Conservation (phyloP, 306 rosid genomes). For the Inga laurina region DNA sequence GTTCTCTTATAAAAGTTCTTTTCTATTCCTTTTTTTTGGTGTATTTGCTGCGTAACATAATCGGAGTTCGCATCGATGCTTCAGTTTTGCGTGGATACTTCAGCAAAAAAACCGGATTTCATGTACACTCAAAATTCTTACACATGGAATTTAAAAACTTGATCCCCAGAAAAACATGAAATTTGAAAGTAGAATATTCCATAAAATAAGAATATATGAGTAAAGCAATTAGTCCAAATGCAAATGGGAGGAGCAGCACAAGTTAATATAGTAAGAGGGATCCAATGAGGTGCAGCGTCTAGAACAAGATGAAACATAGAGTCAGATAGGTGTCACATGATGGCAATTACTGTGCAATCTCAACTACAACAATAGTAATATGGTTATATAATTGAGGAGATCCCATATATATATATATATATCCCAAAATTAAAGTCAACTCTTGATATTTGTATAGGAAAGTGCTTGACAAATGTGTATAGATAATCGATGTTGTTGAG, state of each 20-base stretch:
- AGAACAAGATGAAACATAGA: not conserved
- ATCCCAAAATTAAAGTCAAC: constrained; percentile 40
- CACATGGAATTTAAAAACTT: too few relatives aligned
- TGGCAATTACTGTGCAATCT: constrained; percentile 47
- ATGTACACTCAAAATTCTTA: too few relatives aligned
- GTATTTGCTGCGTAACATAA: too few relatives aligned
- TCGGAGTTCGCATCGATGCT: too few relatives aligned
- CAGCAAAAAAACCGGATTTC: too few relatives aligned
- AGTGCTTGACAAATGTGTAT: not conserved
- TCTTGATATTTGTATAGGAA: constrained; percentile 28
- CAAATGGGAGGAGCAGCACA: constrained; percentile 20
- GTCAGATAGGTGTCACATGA: constrained; percentile 35
- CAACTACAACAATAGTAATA: not conserved
- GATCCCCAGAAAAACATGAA: not conserved
- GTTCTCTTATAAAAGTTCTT: too few relatives aligned
- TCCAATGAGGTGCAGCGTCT: constrained; percentile 33
- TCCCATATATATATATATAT: not conserved
- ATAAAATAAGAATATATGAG: not conserved
- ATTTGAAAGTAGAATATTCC: not conserved
- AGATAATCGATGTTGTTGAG: not conserved
- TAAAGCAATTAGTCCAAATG: not conserved
- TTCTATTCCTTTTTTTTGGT: too few relatives aligned
- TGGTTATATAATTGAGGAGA: not conserved
- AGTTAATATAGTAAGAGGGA: constrained; percentile 27
- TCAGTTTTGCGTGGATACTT: too few relatives aligned